phyloP scores from a whole-genome alignment of 164 flowering plant genomes.

The Litsea cubeba region DNA sequence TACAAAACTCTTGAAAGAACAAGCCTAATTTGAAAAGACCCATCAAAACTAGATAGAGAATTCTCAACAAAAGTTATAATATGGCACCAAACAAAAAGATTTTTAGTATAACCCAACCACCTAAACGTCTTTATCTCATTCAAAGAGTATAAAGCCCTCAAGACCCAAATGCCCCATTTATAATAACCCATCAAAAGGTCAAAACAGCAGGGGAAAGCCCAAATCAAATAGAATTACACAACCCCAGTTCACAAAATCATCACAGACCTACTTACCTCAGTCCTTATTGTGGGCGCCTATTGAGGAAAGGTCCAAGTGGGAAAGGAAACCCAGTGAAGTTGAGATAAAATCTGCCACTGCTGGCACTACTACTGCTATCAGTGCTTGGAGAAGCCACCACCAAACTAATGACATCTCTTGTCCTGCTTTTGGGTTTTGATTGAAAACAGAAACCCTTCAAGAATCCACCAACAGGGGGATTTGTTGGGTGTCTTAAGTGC shows the following conservation, averaged over 20 bases:
- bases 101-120: no score
- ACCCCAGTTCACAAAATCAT: no score
- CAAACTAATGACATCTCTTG: constrained; percentile 26
- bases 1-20: neutral
- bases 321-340: constrained; percentile 96
- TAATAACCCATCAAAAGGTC: no score
- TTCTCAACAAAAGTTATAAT: neutral
- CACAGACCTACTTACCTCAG: constrained; percentile 52
- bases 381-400: constrained; percentile 53
- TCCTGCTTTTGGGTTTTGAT: constrained; percentile 27
- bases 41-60: neutral
- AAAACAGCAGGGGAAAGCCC: no score
- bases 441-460: constrained; percentile 36
- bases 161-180: no score
- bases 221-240: no score
- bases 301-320: constrained; percentile 96
- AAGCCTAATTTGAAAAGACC: neutral
- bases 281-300: constrained; percentile 76
- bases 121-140: no score
- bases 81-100: neutral
- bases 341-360: constrained; percentile 64
- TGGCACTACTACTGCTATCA: constrained; percentile 13
- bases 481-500: constrained; percentile 22
- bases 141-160: no score
- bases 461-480: constrained; percentile 34